Conservation (phyloP, 352 stramenopile genomes). For the Pythium coloratum region DNA sequence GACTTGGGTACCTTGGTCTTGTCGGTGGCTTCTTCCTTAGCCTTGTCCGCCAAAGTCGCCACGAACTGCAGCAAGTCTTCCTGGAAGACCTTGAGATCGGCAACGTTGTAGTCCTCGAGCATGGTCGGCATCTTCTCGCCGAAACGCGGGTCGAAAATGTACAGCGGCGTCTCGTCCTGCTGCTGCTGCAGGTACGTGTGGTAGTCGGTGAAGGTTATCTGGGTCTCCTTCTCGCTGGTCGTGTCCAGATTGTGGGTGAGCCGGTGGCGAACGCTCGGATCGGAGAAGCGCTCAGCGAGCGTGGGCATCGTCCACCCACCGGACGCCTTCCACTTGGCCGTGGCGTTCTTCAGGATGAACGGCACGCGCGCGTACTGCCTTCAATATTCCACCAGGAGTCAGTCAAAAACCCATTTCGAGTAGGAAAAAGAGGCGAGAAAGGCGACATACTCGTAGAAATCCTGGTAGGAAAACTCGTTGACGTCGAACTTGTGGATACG, state of each 20-base stretch:
- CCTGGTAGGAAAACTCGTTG: constrained; percentile 54
- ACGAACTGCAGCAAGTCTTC: constrained; percentile 63
- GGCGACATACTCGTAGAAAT: constrained; percentile 68
- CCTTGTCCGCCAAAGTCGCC: constrained; percentile 8
- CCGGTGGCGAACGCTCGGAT: constrained; percentile 53
- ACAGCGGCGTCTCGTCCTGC: constrained; percentile 84
- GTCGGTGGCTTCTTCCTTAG: constrained; percentile 30
- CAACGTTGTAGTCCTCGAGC: constrained; percentile 63
- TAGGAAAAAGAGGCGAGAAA: constrained; percentile 9
- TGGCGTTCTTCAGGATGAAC: constrained; percentile 77
- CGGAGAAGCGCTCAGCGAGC: constrained; percentile 47
- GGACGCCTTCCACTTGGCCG: constrained; percentile 67
- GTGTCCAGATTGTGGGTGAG: constrained; percentile 87
- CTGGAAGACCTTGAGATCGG: constrained; percentile 66
- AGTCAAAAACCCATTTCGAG: not conserved
- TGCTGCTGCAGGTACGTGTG: constrained; percentile 59
- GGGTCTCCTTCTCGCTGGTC: constrained; percentile 48
- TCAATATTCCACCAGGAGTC: constrained; percentile 8
- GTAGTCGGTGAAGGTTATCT: constrained; percentile 83
- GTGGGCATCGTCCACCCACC: constrained; percentile 77
- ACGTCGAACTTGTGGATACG: constrained; percentile 59
- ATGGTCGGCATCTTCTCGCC: constrained; percentile 78
- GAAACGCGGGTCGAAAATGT: constrained; percentile 87
- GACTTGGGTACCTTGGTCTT: constrained; percentile 39
- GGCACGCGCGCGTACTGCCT: constrained; percentile 69